Percentiles rank a stretch among this genome's conserved stretches.
phyloP scores from a whole-genome alignment of 73 alveolate species.

The Paramecium tetraurelia region DNA sequence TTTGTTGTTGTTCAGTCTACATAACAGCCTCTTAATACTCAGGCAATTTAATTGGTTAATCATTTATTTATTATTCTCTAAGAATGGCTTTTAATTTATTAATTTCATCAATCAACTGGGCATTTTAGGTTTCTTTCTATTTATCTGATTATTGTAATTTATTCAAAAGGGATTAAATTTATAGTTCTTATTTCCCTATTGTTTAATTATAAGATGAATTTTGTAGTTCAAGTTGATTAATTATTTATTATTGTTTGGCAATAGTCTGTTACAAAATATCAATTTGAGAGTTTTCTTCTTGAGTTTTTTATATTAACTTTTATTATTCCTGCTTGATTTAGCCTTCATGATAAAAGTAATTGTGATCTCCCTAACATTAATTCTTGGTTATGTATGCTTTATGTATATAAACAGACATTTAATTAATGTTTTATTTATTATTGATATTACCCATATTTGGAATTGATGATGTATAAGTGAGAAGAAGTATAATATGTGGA shows the following conservation, averaged over 20 bases:
- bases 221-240: background rate
- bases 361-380: background rate
- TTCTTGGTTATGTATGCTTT: background rate
- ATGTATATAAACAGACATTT: background rate
- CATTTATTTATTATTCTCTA: background rate
- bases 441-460: background rate
- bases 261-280: background rate
- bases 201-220: background rate
- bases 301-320: background rate
- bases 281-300: background rate
- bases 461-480: background rate
- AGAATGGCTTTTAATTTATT: background rate
- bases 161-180: background rate
- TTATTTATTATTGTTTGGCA: background rate
- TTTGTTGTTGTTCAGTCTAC: background rate
- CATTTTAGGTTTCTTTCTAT: background rate
- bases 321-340: background rate
- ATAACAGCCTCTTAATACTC: background rate
- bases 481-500: background rate
- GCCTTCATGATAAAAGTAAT: background rate
- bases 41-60: background rate
- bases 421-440: constrained; percentile 3
- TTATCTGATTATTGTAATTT: background rate
- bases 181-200: background rate
- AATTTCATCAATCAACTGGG: background rate